Evolutionary conservation across 768 basidiomycete genomes (phyloP), one percentile per base, ranked within the genome.

Genomic region (Lactarius hengduanensis): DNA sequence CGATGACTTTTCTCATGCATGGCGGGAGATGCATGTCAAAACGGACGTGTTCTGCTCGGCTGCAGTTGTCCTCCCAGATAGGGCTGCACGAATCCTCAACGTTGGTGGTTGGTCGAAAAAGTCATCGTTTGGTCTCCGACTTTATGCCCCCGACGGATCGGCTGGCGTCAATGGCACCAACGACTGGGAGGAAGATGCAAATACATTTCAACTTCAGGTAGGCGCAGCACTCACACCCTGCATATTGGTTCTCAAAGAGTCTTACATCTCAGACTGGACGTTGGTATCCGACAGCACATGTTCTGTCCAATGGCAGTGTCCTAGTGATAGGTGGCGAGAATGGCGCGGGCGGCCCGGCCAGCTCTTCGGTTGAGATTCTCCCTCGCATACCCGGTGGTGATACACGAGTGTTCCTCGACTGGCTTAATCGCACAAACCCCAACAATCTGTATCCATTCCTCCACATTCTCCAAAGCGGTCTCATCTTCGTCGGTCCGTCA

Each of bases 381-480:
- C 91, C 91, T 1, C 86, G 79, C 30, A 87, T 88, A 7, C 73
- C 73, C 0, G 91, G 90, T 1, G 90, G 87, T 18, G 78, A 80
- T 61, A 91, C 89, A 0, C 77, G 79, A 8, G 63, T 88, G 61
- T 79, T 84, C 58, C 80, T 92, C 60, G 86, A 88, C 65, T 92
- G 84, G 79, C 78, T 92, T 34, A 73, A 78, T 40, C 81, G 89
- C 30, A 92, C 91, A 6, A 88, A 92, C 71, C 91, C 91, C 1
- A 86, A 90, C 72, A 92, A 92, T 70, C 74, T 93, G 58, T 93
- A 93, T 71, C 91, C 91, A 0, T 92, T 90, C 79, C 76, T 92
- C 43, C 75, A 87, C 62, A 81, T 91, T 7, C 81, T 93, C 20
- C 90, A 90, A 0, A 86, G 86, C 54, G 84, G 84, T 2, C 80